These are phyloP conservation scores for Chrysanthemum seticuspe DNA, from an alignment of 129 eudicot genomes.

Conservation along the genomic window DNA sequence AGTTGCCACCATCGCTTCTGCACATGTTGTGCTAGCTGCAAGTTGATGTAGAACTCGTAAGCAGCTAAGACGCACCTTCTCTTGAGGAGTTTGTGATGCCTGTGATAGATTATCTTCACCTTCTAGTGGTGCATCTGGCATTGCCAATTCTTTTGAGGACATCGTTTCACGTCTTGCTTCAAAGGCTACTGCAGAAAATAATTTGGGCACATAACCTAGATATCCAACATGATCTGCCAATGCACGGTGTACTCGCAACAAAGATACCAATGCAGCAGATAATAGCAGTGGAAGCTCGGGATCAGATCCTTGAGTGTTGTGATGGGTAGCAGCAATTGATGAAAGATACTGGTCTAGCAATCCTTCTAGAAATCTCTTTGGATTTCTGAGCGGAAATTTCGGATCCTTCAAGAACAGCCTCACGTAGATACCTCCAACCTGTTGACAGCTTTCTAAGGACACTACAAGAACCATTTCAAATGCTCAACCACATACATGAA, in stretches of 20 bases:
- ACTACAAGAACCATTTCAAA: conserved; percentile 9
- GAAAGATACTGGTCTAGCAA: conserved; percentile 92
- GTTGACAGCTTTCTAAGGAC: conserved; percentile 13
- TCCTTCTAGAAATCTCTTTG: conserved; percentile 91
- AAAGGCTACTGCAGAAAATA: too few species aligned
- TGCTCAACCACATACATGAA: conserved; percentile 16
- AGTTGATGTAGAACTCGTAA: conserved; percentile 93
- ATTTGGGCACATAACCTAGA: too few species aligned
- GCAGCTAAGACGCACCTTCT: conserved; percentile 93
- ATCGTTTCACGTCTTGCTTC: too few species aligned
- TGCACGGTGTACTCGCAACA: too few species aligned
- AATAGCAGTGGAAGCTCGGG: too few species aligned
- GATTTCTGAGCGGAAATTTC: conserved; percentile 93
- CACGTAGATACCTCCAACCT: conserved; percentile 98
- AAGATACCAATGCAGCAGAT: too few species aligned
- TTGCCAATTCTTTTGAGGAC: conserved; percentile 57
- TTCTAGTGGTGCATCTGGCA: conserved; percentile 41
- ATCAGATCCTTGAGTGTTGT: too few species aligned
- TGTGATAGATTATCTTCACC: conserved; percentile 50
- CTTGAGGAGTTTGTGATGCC: conserved; percentile 74
- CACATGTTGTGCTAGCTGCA: conserved; percentile 95
- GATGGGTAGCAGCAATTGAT: conserved; percentile 88
- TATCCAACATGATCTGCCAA: too few species aligned
- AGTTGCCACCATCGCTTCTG: conserved; percentile 99
- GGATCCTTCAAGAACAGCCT: conserved; percentile 94